Base-by-base conservation (phyloP, 2,329 filamentous ascomycete species). In the Apiospora arundinis region DNA sequence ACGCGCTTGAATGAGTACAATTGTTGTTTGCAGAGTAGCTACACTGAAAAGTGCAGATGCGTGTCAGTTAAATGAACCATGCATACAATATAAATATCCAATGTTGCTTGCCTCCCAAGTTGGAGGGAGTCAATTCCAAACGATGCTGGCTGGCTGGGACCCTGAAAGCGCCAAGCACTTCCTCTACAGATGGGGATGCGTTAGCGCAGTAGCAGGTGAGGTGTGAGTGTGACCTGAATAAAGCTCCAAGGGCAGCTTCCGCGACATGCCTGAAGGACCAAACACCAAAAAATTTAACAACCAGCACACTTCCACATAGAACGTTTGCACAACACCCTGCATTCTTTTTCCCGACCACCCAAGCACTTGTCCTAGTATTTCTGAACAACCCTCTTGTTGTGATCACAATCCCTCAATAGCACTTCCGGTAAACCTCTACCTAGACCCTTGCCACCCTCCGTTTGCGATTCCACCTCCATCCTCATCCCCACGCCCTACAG, bases 211-310 rank as follows among this genome's bases (percentile, higher is more conserved):
- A n/a, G 45, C 18, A 45, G 42, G 42, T 45, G 42, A 45, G 42
- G 42, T 45, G 45, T n/a, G 45, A 48, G 42, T 45, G 45, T 48
- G 45, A n/a, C 45, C 45, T 7, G 45, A 48, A n/a, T n/a, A 48
- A 48, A 63, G 56, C 56, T 63, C 56, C 56, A 40, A 63, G n/a
- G 11, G 56, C 56, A 63, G 32, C 56, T 63, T 68, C 66, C 25
- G 32, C 46, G 25, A 40, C 21, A 32, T 63, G 52, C 21, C 56
- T 63, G 52, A 37, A 60, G 32, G 52, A 60, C 52, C 56, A 63
- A 40, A 63, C 56, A n/a, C 56, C 56, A 63, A 63, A 63, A 63
- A 63, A n/a, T 63, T 63, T 32, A 40, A 63, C 56, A n/a, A 40
- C 37, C 56, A 40, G 21, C 56, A 21, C 56, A 40, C 32, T 37